Conservation (phyloP, 1,139 yeast genomes). For the Keqinozyma sinolaborantium region DNA sequence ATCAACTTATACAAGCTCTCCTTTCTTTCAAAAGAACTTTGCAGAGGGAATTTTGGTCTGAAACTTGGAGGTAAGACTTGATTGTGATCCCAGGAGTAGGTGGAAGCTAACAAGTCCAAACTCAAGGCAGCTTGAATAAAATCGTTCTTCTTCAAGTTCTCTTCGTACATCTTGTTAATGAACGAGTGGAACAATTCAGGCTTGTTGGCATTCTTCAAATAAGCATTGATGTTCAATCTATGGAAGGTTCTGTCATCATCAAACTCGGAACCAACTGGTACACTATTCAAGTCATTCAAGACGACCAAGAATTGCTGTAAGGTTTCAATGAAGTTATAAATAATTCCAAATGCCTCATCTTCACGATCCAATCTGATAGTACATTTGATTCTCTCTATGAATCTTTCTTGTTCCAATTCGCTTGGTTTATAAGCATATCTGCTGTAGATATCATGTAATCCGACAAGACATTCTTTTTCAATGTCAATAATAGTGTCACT, state of each 20-base stretch:
- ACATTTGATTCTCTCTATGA: slow-evolving; percentile 48
- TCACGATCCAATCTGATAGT: slow-evolving; percentile 58
- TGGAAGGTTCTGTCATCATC: slow-evolving; percentile 86
- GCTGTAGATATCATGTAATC: slow-evolving; percentile 64
- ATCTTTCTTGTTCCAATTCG: slow-evolving; percentile 49
- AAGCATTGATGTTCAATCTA: slow-evolving; percentile 72
- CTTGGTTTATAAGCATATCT: slow-evolving; percentile 56
- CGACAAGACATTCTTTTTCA: slow-evolving; percentile 59
- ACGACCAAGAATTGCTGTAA: slow-evolving; percentile 63
- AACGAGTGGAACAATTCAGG: slow-evolving; percentile 80
- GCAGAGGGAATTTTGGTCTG: slow-evolving; percentile 74
- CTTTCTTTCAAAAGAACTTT: slow-evolving; percentile 77
- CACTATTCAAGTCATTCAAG: slow-evolving; percentile 64
- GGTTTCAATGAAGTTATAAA: slow-evolving; percentile 52
- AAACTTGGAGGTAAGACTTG: slow-evolving; percentile 52
- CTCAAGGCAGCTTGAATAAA: slow-evolving; percentile 82
- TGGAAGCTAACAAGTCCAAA: slow-evolving; percentile 71
- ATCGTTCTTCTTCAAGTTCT: slow-evolving; percentile 57
- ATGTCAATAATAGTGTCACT: slow-evolving; percentile 59
- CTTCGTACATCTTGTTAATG: slow-evolving; percentile 71
- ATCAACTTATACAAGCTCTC: slow-evolving; percentile 70
- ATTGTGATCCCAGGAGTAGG: slow-evolving; percentile 74
- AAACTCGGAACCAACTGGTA: slow-evolving; percentile 80
- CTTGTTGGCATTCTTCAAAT: slow-evolving; percentile 71
- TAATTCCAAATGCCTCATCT: slow-evolving; percentile 59